phyloP scores from a whole-genome alignment of 2,329 filamentous ascomycete genomes.

The Cercospora beticola region DNA sequence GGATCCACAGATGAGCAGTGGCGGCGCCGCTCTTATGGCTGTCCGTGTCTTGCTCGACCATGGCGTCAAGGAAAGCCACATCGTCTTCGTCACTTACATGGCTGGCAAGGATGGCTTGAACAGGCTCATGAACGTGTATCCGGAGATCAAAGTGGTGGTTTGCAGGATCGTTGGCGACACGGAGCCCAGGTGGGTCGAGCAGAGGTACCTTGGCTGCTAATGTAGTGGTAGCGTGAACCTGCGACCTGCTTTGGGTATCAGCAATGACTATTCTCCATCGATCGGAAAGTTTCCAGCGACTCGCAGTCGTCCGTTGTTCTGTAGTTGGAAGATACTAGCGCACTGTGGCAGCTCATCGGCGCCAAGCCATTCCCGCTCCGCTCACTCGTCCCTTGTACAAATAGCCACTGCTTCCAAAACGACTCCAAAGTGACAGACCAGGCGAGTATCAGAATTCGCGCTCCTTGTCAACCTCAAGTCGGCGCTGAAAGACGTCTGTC shows the following conservation, averaged over 20 bases:
- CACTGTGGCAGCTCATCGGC: neutral
- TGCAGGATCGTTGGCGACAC: conserved; percentile 77
- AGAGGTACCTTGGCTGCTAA: conserved; percentile 83
- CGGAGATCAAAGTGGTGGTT: conserved; percentile 81
- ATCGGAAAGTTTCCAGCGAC: neutral
- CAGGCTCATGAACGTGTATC: conserved; percentile 83
- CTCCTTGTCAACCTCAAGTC: neutral
- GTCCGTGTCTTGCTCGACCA: conserved; percentile 95
- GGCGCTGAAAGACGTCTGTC: neutral
- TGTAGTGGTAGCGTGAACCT: neutral
- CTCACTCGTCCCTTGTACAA: neutral
- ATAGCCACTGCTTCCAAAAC: neutral
- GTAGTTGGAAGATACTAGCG: neutral
- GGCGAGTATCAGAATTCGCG: neutral
- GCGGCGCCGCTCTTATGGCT: conserved; percentile 84
- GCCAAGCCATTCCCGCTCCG: neutral
- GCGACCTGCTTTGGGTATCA: neutral
- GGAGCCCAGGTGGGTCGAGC: conserved; percentile 87
- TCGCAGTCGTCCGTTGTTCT: neutral
- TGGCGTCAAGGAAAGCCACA: conserved; percentile 77
- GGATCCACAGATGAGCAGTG: conserved; percentile 92
- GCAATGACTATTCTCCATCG: neutral
- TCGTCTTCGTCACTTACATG: conserved; percentile 90
- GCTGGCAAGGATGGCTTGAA: conserved; percentile 83
- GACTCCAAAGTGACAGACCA: neutral